phyloP scores from a whole-genome alignment of 805 yeast species.

The Candida stauntonica region DNA sequence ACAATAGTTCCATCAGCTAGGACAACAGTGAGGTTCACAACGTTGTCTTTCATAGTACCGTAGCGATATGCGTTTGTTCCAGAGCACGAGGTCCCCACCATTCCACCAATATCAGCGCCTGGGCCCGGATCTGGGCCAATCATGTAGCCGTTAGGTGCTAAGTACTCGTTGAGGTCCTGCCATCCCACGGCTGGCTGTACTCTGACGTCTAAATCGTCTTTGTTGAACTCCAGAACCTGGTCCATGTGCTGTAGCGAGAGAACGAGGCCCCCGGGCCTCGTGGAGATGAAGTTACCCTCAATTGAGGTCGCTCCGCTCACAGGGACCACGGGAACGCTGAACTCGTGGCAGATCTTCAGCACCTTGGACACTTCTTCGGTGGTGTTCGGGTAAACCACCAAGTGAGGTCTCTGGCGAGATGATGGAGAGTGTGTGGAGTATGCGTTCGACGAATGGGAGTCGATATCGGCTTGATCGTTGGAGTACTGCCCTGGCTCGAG shows the following conservation, averaged over 20 bases:
- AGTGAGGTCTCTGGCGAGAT: conserved; percentile 38
- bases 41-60: conserved; percentile 78
- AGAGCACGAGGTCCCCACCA: conserved; percentile 72
- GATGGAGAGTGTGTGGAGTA: conserved; percentile 48
- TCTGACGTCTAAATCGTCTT: conserved; percentile 60
- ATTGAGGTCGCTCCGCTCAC: conserved; percentile 60
- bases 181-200: conserved; percentile 78
- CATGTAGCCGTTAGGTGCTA: conserved; percentile 43
- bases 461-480: conserved; percentile 29
- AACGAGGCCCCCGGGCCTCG: conserved; percentile 55
- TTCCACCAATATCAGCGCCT: conserved; percentile 73
- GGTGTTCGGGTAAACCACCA: conserved; percentile 46
- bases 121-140: conserved; percentile 79
- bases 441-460: conserved; percentile 43
- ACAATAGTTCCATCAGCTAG: conserved; percentile 73
- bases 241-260: conserved; percentile 61
- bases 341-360: conserved; percentile 47
- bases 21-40: conserved; percentile 63
- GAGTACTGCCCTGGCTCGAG: conserved; percentile 24
- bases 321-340: conserved; percentile 56
- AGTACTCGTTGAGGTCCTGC: conserved; percentile 56
- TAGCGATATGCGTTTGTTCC: conserved; percentile 74
- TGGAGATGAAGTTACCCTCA: conserved; percentile 62
- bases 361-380: conserved; percentile 53
- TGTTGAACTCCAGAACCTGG: conserved; percentile 48